These are phyloP conservation scores for Aspergillus uvarum DNA, from an alignment of 2,329 filamentous ascomycete species.

Conservation along the genomic window DNA sequence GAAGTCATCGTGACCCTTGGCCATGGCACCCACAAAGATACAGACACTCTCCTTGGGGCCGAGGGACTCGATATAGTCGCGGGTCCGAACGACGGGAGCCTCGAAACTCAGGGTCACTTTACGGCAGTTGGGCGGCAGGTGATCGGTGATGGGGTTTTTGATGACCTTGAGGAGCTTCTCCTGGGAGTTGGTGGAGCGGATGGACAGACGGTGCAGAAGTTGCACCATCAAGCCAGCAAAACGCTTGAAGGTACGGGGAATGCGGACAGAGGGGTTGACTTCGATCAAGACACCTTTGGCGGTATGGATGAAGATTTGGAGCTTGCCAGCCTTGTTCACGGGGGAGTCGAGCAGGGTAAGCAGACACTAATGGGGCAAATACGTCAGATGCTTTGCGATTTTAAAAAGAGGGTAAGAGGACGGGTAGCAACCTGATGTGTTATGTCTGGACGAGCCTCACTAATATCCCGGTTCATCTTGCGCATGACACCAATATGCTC, in stretches of 20 bases:
- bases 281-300: slow-evolving; percentile 96
- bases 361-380: slow-evolving; percentile 69
- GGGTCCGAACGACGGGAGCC: slow-evolving; percentile 77
- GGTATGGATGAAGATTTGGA: slow-evolving; percentile 98
- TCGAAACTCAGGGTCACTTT: slow-evolving; percentile 98
- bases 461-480: slow-evolving; percentile 99
- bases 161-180: slow-evolving; percentile 98
- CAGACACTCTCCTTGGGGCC: slow-evolving; percentile 87
- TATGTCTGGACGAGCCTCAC: slow-evolving; percentile 94
- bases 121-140: slow-evolving; percentile 92
- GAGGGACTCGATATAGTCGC: slow-evolving; percentile 82
- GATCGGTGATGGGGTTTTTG: slow-evolving; percentile 96
- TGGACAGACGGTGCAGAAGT: slow-evolving; percentile 89
- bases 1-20: slow-evolving; percentile 93
- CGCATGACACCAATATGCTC: slow-evolving; percentile 99
- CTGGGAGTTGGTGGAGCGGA: slow-evolving; percentile 92
- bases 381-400: slow-evolving; percentile 2
- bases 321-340: slow-evolving; percentile 95
- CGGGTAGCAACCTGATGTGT: slow-evolving; percentile 80
- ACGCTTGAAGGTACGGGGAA: slow-evolving; percentile 97
- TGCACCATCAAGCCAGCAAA: slow-evolving; percentile 99
- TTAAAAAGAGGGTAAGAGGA: background rate
- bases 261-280: slow-evolving; percentile 95
- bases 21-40: slow-evolving; percentile 98
- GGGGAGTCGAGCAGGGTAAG: slow-evolving; percentile 96